Conservation (phyloP, 257 asterid species). For the Euphrasia confusa region DNA sequence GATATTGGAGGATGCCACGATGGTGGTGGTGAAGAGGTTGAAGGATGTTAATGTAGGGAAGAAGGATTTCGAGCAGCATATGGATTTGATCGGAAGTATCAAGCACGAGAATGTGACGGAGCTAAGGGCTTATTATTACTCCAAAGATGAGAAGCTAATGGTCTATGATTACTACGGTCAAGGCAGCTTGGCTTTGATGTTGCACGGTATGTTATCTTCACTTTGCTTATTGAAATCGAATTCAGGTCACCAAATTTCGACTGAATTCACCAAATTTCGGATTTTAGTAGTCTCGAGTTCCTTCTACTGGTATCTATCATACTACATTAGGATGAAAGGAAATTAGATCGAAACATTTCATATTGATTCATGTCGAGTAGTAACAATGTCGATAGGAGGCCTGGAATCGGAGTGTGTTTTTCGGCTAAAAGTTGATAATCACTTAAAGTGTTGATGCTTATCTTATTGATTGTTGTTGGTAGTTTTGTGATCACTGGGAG, state of each 20-base stretch:
- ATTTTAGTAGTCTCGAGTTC: no score
- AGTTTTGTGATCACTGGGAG: constrained; percentile 23
- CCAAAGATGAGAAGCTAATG: constrained; percentile 83
- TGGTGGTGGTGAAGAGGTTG: constrained; percentile 73
- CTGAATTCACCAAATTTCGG: no score
- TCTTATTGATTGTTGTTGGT: constrained; percentile 2
- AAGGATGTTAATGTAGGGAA: constrained; percentile 79
- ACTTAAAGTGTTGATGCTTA: constrained; percentile 16
- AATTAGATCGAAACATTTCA: not conserved
- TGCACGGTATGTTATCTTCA: constrained; percentile 48
- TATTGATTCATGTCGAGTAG: not conserved
- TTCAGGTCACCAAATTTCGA: not conserved
- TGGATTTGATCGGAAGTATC: constrained; percentile 65
- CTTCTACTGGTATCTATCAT: no score
- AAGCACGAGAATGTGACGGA: constrained; percentile 73
- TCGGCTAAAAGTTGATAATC: not conserved
- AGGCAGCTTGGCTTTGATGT: constrained; percentile 69
- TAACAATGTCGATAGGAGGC: not conserved
- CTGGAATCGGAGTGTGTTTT: not conserved
- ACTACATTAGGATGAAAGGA: no score
- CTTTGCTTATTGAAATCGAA: not conserved
- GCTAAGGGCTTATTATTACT: constrained; percentile 78
- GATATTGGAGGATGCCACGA: constrained; percentile 59
- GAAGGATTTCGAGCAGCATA: constrained; percentile 73
- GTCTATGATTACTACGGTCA: constrained; percentile 62